A percentile compares a stretch with the other conserved stretches of the same genome.
Evolutionary conservation across 768 basidiomycete genomes (phyloP).

Genomic region (Tylopilus rubrobrunneus): DNA sequence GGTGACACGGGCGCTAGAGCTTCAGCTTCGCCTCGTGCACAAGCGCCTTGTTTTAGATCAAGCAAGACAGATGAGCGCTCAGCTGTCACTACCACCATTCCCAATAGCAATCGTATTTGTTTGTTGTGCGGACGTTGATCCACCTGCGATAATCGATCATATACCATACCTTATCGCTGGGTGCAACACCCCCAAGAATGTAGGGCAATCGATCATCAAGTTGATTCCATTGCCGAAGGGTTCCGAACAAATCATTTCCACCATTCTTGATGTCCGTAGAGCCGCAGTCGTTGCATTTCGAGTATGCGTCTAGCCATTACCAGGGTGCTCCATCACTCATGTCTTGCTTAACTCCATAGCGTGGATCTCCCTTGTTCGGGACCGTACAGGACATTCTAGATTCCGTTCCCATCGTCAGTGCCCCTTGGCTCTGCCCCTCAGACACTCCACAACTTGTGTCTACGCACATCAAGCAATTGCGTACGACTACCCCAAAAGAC

Average conservation of each 20-base stretch:
- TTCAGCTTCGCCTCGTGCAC: conserved; percentile 39
- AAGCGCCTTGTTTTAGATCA: conserved; percentile 6
- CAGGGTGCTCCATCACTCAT: conserved; percentile 4
- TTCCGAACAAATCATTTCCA: conserved; percentile 59
- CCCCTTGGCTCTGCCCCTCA: conserved; percentile 56
- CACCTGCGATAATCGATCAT: conserved; percentile 67
- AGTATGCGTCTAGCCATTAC: conserved; percentile 40
- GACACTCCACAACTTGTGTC: conserved; percentile 41
- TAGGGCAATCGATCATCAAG: conserved; percentile 43
- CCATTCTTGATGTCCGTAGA: conserved; percentile 60
- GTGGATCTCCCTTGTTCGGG: conserved; percentile 37
- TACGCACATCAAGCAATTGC: conserved; percentile 79
- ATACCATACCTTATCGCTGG: conserved; percentile 74
- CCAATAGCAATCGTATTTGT: conserved; percentile 50
- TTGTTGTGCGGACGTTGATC: conserved; percentile 73
- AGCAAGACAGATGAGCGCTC: neutral
- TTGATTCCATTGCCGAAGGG: conserved; percentile 65
- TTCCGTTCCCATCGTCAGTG: conserved; percentile 51
- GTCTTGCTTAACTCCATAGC: conserved; percentile 27
- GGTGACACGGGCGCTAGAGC: conserved; percentile 72
- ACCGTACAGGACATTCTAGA: conserved; percentile 39
- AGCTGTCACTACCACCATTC: conserved; percentile 2
- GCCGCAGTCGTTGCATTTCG: conserved; percentile 64
- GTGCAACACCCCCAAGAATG: conserved; percentile 49
- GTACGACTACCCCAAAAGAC: conserved; percentile 75